These are phyloP conservation scores for Hypoxylon trugodes DNA, from an alignment of 495 filamentous ascomycete species.

Conservation along the genomic window DNA sequence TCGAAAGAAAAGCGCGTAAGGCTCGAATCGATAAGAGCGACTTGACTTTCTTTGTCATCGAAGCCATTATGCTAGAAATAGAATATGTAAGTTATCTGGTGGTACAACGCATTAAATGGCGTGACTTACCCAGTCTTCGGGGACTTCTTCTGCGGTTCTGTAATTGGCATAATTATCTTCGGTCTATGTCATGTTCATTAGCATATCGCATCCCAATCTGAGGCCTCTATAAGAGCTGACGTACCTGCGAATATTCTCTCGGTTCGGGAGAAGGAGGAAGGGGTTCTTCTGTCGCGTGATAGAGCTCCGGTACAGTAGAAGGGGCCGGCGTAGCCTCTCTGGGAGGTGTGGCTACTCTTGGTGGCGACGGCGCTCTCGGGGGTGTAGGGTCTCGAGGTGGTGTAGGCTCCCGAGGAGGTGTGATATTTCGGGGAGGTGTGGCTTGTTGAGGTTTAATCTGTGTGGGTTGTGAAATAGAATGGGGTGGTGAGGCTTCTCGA, in stretches of 20 bases:
- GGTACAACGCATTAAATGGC: background rate
- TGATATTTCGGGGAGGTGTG: no score
- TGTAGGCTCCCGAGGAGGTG: no score
- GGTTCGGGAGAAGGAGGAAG: background rate
- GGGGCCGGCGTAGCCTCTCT: no score
- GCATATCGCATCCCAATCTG: background rate
- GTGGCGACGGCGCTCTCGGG: no score
- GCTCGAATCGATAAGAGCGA: slow-evolving; percentile 11
- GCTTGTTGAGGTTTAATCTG: no score
- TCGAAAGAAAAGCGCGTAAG: slow-evolving; percentile 21
- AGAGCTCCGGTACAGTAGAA: no score
- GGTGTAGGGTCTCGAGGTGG: no score
- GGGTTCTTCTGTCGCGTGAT: background rate
- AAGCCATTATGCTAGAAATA: slow-evolving; percentile 5
- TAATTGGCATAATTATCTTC: background rate
- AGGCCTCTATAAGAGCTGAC: background rate
- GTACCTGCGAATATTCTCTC: slow-evolving; percentile 19
- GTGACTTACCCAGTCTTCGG: slow-evolving; percentile 14
- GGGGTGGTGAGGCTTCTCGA: no score
- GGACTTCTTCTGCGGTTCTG: background rate
- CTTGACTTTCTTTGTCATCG: slow-evolving; percentile 19
- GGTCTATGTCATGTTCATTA: background rate
- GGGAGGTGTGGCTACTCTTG: no score
- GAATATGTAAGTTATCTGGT: slow-evolving; percentile 10
- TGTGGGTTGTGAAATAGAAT: no score